Conservation (phyloP, 345 rosid genomes). For the Erodium maritimum region DNA sequence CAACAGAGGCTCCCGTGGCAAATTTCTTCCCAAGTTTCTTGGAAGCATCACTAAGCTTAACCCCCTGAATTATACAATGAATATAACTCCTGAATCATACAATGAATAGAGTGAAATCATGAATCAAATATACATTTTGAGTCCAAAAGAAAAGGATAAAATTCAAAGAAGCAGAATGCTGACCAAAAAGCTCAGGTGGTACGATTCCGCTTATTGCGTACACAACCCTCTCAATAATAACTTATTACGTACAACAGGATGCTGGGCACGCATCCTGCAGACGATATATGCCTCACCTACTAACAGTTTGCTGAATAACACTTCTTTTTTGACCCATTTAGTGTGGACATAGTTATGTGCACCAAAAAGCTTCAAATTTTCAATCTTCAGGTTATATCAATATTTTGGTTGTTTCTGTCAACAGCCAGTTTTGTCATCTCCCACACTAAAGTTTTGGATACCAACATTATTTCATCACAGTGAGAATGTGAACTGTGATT, state of each 20-base stretch:
- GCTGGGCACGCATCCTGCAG: too few relatives aligned
- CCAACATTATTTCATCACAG: conserved; percentile 23
- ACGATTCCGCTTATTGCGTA: conserved; percentile 87
- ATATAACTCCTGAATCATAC: too few relatives aligned
- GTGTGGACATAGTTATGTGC: too few relatives aligned
- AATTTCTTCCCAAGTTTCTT: conserved; percentile 95
- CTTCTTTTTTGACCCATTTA: too few relatives aligned
- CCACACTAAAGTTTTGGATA: conserved; percentile 20
- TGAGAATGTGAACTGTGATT: conserved; percentile 36
- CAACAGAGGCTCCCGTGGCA: conserved; percentile 96
- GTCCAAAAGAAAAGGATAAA: background rate
- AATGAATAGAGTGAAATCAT: background rate
- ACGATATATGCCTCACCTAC: too few relatives aligned
- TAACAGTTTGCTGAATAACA: too few relatives aligned
- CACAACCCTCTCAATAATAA: conserved; percentile 76
- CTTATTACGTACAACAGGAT: conserved; percentile 54
- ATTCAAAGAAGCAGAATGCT: conserved; percentile 13
- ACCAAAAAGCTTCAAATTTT: too few relatives aligned
- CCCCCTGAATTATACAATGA: conserved; percentile 58
- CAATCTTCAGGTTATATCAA: too few relatives aligned
- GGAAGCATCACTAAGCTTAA: conserved; percentile 87
- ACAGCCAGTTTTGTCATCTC: conserved; percentile 22
- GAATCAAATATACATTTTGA: background rate
- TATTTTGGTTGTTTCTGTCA: too few relatives aligned
- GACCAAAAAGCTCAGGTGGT: conserved; percentile 91